Evolutionary conservation across 768 basidiomycete species (phyloP), one percentile per base, ranked within the genome.

Genomic region (Tephrocybe sp.): DNA sequence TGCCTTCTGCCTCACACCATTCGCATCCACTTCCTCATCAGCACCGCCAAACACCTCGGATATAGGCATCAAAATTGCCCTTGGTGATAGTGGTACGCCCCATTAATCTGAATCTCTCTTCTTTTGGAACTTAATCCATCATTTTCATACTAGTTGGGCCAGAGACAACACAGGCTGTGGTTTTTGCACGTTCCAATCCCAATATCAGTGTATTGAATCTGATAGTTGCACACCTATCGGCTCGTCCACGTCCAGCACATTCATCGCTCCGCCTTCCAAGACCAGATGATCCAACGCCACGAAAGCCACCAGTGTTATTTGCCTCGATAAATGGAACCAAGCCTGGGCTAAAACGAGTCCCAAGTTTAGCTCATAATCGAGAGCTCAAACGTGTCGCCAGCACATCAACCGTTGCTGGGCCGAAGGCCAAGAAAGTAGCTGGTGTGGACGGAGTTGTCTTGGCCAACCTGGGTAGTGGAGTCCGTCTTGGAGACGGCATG

Each of bases 281-380:
- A 29, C 88, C 88, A 0, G 88, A 91, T 53, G 88, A 91, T 52
- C 88, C 87, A 0, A 88, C 83, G 4, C 88, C 88, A 7, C 84
- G 88, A 15, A 72, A 75, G 23, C 86, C 87, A 0, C 84, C 86
- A 6, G 47, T 71, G 38, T 54, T 69, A 39, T 70, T 75, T 3
- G 53, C 58, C 21, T 47, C 29, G 18, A 53, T 11, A 11, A 29
- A 50, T 19, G 51, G 8, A 22, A 21, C 18, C 37, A 38, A 18
- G 18, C 37, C 19, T 30, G 47, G 59, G 33, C 56, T 72, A 22
- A 71, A 68, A 47, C 64, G 68, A 25, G 56, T 62, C 7, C 61
- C 64, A 24, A 70, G 70, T 46, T 23, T 56, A 33, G 47, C 37
- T 31, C 37, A 53, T 19, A 54, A 47, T 9, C 45, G 52, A 21